Evolutionary conservation across 345 rosid species (phyloP).

Genomic region (Pistacia vera): DNA sequence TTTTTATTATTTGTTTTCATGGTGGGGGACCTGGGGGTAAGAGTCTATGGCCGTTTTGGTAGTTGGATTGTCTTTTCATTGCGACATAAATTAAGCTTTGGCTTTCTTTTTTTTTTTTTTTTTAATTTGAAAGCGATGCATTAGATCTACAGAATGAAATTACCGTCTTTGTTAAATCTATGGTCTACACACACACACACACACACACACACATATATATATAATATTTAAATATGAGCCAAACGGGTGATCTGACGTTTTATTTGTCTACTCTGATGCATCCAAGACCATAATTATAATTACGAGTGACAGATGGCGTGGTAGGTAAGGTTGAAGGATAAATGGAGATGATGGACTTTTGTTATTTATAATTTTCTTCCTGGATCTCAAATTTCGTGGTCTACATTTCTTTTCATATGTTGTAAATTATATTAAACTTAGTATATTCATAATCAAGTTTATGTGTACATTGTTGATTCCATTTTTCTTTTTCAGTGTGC

Average conservation of each 20-base stretch:
- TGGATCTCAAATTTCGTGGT: slow-evolving; percentile 9
- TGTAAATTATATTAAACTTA: background rate
- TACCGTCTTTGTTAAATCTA: slow-evolving; percentile 8
- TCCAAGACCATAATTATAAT: slow-evolving; percentile 17
- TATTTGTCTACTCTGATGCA: slow-evolving; percentile 14
- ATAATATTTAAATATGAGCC: slow-evolving; percentile 2
- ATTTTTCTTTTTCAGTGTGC: background rate
- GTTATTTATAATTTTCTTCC: background rate
- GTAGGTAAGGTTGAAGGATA: background rate
- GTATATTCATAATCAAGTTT: background rate
- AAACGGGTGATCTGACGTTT: slow-evolving; percentile 14
- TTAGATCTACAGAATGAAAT: slow-evolving; percentile 30
- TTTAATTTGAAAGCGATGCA: slow-evolving; percentile 23
- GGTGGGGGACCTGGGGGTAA: background rate
- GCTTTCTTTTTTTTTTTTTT: background rate
- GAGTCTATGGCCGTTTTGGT: slow-evolving; percentile 42
- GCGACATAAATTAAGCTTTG: slow-evolving; percentile 19
- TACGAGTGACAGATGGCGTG: background rate
- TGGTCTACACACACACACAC: slow-evolving; percentile 1
- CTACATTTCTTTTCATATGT: background rate
- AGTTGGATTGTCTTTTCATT: slow-evolving; percentile 51
- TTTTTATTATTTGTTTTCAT: slow-evolving; percentile 5
- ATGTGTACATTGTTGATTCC: too few species aligned
- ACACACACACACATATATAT: background rate
- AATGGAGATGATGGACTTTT: background rate